Base-by-base conservation (phyloP, 225 moss, liverwort and hornwort genomes). In the Asterella californica region DNA sequence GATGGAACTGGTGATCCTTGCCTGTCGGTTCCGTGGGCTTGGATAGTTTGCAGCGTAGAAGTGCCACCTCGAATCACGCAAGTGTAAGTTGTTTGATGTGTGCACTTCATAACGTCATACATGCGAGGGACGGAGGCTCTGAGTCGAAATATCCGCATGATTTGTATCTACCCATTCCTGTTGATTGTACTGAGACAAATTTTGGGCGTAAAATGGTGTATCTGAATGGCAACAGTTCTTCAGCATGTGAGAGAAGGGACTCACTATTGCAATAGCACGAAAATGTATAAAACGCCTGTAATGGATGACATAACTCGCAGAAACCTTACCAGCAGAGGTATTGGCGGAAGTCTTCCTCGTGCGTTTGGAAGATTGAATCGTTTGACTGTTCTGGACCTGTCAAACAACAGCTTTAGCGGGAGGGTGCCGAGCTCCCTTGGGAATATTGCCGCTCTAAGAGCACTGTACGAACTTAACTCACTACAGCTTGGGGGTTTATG, bases 31-130 rank as follows among this genome's bases (percentile, higher is more conserved):
- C 63, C 77, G n/a, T 77, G 77, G 77, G 47, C 42, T 7, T 77
- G 62, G 63, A 12, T 77, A 10, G 47, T 77, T 17, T 77, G 77
- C 27, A 77, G 77, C 64, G 45, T 76, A 15, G 78, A 78, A 53
- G 49, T 69, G n/a, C 79, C 79, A 52, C 79, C 79, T 25, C 45
- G 78, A 68, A 29, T 78, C 6, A 53, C 68, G 27, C 78, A 78
- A 22, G 47, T 78, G 78, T 78, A 52, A 78, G 78, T 25, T 21
- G 9, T 18, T 18, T 11, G 6, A 7, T 7, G 63, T n/a, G n/a
- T n/a, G n/a, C n/a, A n/a, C n/a, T n/a, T n/a, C n/a, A n/a, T n/a
- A n/a, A n/a, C 7, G 4, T 42, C 42, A 42, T 42, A 42, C 42
- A n/a, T n/a, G n/a, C n/a, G n/a, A n/a, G n/a, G n/a, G n/a, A n/a